A percentile compares a stretch with the other conserved stretches of the same genome.
phyloP scores from a whole-genome alignment of 2,329 filamentous ascomycete genomes.

The Drechmeria coniospora region DNA sequence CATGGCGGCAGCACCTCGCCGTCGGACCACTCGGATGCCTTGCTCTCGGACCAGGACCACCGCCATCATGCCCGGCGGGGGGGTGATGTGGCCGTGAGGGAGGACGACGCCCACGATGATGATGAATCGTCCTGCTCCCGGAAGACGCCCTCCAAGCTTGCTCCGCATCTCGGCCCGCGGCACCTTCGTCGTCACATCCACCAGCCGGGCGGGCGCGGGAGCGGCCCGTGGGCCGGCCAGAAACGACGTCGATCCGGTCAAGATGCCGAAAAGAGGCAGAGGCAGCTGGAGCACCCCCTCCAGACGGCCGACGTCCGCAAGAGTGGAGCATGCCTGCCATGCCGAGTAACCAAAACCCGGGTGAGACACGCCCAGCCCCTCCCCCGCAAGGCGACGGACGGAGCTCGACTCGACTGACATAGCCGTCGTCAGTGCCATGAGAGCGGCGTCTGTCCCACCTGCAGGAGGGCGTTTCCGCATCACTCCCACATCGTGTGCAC shows the following conservation, averaged over 20 bases:
- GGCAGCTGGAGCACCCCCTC: slow-evolving; percentile 22
- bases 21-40: slow-evolving; percentile 22
- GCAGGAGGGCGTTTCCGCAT: slow-evolving; percentile 24
- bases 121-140: slow-evolving; percentile 26
- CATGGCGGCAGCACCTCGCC: slow-evolving; percentile 23
- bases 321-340: slow-evolving; percentile 31
- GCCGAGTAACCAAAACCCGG: slow-evolving; percentile 30
- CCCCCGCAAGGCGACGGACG: slow-evolving; percentile 3
- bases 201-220: slow-evolving; percentile 9
- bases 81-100: slow-evolving; percentile 17
- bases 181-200: slow-evolving; percentile 16
- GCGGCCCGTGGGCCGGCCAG: slow-evolving; percentile 12
- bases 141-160: slow-evolving; percentile 15
- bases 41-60: slow-evolving; percentile 18
- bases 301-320: slow-evolving; percentile 34
- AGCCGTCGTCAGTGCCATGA: slow-evolving; percentile 19
- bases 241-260: slow-evolving; percentile 21
- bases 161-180: slow-evolving; percentile 15
- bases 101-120: slow-evolving; percentile 22
- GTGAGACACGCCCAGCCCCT: slow-evolving; percentile 20
- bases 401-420: slow-evolving; percentile 17
- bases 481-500: slow-evolving; percentile 25
- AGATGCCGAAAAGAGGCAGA: slow-evolving; percentile 18
- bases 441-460: slow-evolving; percentile 25
- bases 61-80: slow-evolving; percentile 13